Evolutionary conservation across 345 rosid genomes (phyloP), one percentile per base, ranked within the genome.

Genomic region (Erysimum cheiranthoides): DNA sequence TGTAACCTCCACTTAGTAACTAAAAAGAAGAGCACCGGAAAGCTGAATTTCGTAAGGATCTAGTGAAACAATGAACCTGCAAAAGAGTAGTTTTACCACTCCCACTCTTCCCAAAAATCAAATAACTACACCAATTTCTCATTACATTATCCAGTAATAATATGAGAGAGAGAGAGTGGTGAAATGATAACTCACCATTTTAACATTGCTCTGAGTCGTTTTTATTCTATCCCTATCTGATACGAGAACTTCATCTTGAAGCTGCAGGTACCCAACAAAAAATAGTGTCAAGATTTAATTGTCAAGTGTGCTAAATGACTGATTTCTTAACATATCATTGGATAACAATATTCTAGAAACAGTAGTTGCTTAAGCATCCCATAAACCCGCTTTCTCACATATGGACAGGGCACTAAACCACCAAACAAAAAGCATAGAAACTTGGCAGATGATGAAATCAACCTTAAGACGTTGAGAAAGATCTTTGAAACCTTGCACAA

Each of bases 31-130:
- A 36, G 3, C 13, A 32, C 25, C 10, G 8, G 8, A 28, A 36
- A 68, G 11, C 49, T 68, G 59, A n/a, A 43, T 11, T n/a, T 61
- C 39, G 46, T 39, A 18, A 71, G 10, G 21, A 53, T 61, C 25
- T 45, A n/a, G 17, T 2, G 18, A 65, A 65, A 52, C 3, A 30
- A 9, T 14, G 39, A 39, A 92, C 97, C 96, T 92, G 97, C 81
- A 94, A 80, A 27, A 92, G 90, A 30, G 98, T 94, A 73, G 96
- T 94, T 82, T 94, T 94, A 28, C 98, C 98, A 43, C 95, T 92
- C 78, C 98, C 97, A 78, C 98, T 94, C 82, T 82, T 88, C 63
- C 98, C 98, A 86, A 88, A 94, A 70, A 94, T 83, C 84, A 94
- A 86, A n/a, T n/a, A n/a, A n/a, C n/a, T n/a, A n/a, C 61, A 63